These are phyloP conservation scores for Torrubiella hemipterigena DNA, from an alignment of 2,329 filamentous ascomycete species.

Conservation along the genomic window DNA sequence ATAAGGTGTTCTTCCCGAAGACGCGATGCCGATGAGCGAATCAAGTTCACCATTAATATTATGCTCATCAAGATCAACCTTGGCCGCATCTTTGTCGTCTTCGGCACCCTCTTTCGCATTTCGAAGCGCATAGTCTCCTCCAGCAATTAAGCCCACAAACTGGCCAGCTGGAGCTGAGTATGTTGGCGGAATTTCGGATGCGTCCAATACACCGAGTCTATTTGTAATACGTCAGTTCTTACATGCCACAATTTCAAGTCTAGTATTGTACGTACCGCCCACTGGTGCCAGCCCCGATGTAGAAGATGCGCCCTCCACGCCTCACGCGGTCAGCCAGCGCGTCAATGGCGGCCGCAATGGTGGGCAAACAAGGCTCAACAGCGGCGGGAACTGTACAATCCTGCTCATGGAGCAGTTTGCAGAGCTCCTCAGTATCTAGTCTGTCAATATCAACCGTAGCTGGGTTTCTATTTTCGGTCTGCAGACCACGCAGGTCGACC, in stretches of 20 bases:
- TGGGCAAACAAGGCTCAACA: constrained; percentile 9
- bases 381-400: constrained; percentile 8
- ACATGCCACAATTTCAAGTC: no score
- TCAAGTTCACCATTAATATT: constrained; percentile 18
- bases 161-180: constrained; percentile 24
- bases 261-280: constrained; percentile 23
- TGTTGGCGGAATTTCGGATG: constrained; percentile 28
- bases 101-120: constrained; percentile 28
- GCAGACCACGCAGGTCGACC: constrained; percentile 7
- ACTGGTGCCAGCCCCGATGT: constrained; percentile 29
- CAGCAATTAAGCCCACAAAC: constrained; percentile 28
- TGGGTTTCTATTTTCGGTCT: constrained; percentile 10
- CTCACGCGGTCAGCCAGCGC: constrained; percentile 7
- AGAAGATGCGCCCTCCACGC: constrained; percentile 8
- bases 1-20: constrained; percentile 29
- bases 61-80: constrained; percentile 16
- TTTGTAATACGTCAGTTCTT: no score
- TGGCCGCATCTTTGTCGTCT: constrained; percentile 19
- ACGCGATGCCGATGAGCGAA: constrained; percentile 27
- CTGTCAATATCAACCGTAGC: constrained; percentile 8
- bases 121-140: constrained; percentile 26
- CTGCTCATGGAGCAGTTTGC: constrained; percentile 11
- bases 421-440: constrained; percentile 8
- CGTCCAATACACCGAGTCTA: constrained; percentile 26
- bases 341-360: constrained; percentile 9